These are phyloP conservation scores for Amaranthus palmeri DNA, from an alignment of 148 eudicot genomes.

Conservation along the genomic window DNA sequence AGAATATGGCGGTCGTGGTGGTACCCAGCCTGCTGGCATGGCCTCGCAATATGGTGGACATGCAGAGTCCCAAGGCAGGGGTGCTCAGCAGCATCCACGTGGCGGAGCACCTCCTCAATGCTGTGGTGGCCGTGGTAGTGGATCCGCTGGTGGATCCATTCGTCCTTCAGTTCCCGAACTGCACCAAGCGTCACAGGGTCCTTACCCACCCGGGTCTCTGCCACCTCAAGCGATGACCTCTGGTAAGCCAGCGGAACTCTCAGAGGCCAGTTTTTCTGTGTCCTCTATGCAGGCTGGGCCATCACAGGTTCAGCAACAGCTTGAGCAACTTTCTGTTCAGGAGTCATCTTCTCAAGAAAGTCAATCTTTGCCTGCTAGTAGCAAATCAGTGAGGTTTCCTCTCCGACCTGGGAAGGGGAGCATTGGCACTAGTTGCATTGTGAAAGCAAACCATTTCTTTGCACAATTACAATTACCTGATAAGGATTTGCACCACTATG, in stretches of 20 bases:
- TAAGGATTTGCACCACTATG: conserved; percentile 91
- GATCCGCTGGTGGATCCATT: conserved; percentile 49
- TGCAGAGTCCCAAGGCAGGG: conserved; percentile 52
- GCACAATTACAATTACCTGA: conserved; percentile 86
- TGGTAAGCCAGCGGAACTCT: conserved; percentile 32
- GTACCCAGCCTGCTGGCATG: conserved; percentile 48
- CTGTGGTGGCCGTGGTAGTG: conserved; percentile 52
- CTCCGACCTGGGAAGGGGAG: conserved; percentile 87
- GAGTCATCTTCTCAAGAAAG: conserved; percentile 51
- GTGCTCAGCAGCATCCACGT: conserved; percentile 47
- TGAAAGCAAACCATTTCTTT: conserved; percentile 92
- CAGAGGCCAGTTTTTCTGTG: conserved; percentile 38
- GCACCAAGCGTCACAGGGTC: conserved; percentile 91
- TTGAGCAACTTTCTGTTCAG: conserved; percentile 42
- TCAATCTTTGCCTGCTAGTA: conserved; percentile 62
- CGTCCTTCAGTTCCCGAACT: conserved; percentile 83
- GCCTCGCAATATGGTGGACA: conserved; percentile 58
- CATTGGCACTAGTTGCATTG: conserved; percentile 57
- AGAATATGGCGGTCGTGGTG: conserved; percentile 42
- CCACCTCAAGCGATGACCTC: conserved; percentile 42
- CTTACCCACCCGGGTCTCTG: conserved; percentile 53
- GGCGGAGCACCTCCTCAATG: conserved; percentile 58
- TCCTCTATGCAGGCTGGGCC: conserved; percentile 33
- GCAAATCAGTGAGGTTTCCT: conserved; percentile 81
- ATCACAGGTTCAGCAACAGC: conserved; percentile 41